A percentile compares a stretch with the other conserved stretches of the same genome.
Evolutionary conservation across 148 eudicot genomes (phyloP).

Genomic region (Polygonum maritimum): DNA sequence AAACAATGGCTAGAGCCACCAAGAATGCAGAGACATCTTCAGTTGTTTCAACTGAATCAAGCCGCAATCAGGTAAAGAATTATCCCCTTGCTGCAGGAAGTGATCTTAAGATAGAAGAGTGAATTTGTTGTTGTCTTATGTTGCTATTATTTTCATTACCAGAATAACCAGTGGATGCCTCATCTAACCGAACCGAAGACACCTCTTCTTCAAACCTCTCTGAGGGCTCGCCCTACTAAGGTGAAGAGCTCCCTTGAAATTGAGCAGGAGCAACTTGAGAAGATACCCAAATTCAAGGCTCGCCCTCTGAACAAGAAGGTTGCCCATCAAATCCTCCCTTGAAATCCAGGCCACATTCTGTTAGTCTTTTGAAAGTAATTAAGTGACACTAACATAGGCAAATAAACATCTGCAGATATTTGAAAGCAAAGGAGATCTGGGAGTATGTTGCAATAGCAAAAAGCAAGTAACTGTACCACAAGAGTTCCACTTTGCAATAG

Average conservation of each 20-base stretch:
- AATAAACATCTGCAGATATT: conserved; percentile 45
- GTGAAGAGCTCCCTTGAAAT: conserved; percentile 73
- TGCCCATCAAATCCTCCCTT: neutral
- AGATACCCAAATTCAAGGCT: conserved; percentile 84
- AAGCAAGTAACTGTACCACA: conserved; percentile 72
- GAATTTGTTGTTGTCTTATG: neutral
- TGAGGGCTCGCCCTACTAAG: conserved; percentile 76
- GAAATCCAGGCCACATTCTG: neutral
- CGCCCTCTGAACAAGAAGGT: conserved; percentile 92
- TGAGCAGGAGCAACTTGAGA: conserved; percentile 77
- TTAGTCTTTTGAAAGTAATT: neutral
- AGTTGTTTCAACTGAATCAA: conserved; percentile 53
- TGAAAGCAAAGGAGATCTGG: conserved; percentile 89
- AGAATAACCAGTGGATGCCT: conserved; percentile 59
- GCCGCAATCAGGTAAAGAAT: conserved; percentile 20
- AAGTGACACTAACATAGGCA: neutral
- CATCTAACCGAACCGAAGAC: conserved; percentile 76
- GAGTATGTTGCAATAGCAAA: conserved; percentile 63
- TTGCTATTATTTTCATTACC: neutral
- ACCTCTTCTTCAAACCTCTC: conserved; percentile 72
- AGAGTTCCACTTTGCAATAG: conserved; percentile 82
- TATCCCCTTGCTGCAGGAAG: neutral
- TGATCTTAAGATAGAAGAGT: neutral
- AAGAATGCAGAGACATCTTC: conserved; percentile 66
- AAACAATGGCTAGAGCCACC: conserved; percentile 77